Conservation (phyloP, 202 grass and related monocot species). For the Schoenoplectus tabernaemontani region DNA sequence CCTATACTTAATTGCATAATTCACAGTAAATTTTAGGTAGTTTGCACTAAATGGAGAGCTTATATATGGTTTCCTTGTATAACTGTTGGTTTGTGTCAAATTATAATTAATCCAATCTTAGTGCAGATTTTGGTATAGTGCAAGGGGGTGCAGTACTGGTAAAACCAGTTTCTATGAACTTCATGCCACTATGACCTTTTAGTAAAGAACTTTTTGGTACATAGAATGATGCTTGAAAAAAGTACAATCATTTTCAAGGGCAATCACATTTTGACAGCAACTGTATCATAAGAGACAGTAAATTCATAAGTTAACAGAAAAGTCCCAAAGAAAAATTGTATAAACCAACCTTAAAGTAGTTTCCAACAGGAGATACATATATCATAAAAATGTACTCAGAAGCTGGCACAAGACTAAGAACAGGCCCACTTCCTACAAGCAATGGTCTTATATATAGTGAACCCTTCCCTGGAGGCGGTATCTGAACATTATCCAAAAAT, state of each 20-base stretch:
- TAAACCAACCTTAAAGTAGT: conserved; percentile 85
- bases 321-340: neutral
- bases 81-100: neutral
- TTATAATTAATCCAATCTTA: neutral
- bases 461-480: conserved; percentile 89
- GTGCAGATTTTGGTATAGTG: neutral
- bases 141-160: neutral
- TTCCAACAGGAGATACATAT: conserved; percentile 94
- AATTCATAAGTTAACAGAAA: conserved; percentile 5
- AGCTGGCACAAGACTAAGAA: conserved; percentile 91
- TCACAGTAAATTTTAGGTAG: neutral
- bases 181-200: neutral
- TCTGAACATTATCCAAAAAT: conserved; percentile 34
- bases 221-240: neutral
- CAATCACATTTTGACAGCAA: neutral
- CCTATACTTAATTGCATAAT: neutral
- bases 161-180: neutral
- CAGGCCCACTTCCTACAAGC: conserved; percentile 76
- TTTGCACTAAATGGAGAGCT: neutral
- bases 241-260: neutral
- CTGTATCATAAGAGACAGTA: neutral
- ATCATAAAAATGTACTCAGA: conserved; percentile 94
- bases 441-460: conserved; percentile 88
- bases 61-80: neutral
- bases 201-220: neutral